A percentile compares a stretch with the other conserved stretches of the same genome.
These are phyloP conservation scores for Colletotrichum tropicicola DNA, from an alignment of 2,329 filamentous ascomycete species.

Conservation along the genomic window DNA sequence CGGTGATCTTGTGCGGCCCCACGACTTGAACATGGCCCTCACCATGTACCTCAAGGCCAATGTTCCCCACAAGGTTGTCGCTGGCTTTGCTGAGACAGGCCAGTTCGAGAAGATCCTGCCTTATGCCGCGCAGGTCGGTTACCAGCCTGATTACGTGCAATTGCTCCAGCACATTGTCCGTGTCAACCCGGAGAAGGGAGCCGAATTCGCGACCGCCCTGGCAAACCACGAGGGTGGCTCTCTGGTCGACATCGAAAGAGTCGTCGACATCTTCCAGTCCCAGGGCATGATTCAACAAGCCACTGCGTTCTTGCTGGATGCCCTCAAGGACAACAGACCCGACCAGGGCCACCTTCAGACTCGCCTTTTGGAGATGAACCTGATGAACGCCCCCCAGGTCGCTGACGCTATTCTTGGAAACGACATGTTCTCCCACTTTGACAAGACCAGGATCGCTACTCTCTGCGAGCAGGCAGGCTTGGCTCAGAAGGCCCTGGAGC, in stretches of 20 bases:
- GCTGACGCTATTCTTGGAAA: constrained; percentile 98
- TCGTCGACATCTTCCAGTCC: constrained; percentile 97
- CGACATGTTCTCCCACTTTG: constrained; percentile 98
- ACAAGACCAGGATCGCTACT: constrained; percentile 86
- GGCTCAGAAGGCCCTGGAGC: constrained; percentile 86
- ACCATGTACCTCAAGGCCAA: constrained; percentile 92
- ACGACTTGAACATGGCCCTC: constrained; percentile 89
- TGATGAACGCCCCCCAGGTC: constrained; percentile 95
- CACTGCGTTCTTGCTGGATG: constrained; percentile 96
- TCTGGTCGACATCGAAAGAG: constrained; percentile 90
- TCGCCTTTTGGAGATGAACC: constrained; percentile 95
- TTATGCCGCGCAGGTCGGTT: constrained; percentile 85
- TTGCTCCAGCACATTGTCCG: constrained; percentile 93
- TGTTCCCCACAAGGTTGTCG: constrained; percentile 91
- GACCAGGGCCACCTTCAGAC: constrained; percentile 96
- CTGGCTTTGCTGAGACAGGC: constrained; percentile 92
- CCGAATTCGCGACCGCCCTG: constrained; percentile 92
- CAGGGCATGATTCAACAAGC: constrained; percentile 98
- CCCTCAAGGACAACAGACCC: constrained; percentile 91
- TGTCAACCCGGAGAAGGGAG: constrained; percentile 90
- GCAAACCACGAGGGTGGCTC: constrained; percentile 89
- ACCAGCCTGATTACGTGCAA: constrained; percentile 94
- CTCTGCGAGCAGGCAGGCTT: constrained; percentile 95
- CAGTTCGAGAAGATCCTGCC: constrained; percentile 97
- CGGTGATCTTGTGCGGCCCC: constrained; percentile 89